These are phyloP conservation scores for Aegilops longissima DNA, from an alignment of 176 grass and related monocot species.

Conservation along the genomic window DNA sequence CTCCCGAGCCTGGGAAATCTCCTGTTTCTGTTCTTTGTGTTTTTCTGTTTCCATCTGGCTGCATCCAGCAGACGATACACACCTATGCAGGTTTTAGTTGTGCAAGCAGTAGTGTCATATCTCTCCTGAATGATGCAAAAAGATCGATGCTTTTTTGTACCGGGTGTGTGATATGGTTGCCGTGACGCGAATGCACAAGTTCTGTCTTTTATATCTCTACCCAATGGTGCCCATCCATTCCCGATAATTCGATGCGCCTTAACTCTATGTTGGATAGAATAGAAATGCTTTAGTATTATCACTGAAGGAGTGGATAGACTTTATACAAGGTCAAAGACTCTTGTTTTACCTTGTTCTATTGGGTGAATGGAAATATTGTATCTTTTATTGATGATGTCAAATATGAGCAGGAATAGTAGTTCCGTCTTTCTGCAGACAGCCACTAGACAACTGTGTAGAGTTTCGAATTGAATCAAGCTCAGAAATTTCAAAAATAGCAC, in stretches of 20 bases:
- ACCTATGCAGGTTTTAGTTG: neutral
- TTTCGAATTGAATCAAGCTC: neutral
- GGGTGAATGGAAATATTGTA: neutral
- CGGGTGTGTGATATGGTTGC: neutral
- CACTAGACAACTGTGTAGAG: neutral
- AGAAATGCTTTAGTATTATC: neutral
- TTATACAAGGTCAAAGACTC: neutral
- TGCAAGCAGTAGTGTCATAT: neutral
- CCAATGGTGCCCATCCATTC: neutral
- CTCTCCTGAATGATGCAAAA: neutral
- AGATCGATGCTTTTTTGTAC: neutral
- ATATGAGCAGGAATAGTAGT: neutral
- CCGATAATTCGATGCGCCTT: neutral
- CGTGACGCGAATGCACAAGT: neutral
- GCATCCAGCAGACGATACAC: neutral
- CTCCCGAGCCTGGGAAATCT: neutral
- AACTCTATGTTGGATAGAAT: too few relatives aligned
- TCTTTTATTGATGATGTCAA: neutral
- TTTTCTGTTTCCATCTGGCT: conserved; percentile 5
- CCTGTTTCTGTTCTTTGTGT: neutral
- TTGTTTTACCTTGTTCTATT: neutral
- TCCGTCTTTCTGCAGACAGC: neutral
- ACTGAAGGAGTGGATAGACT: neutral
- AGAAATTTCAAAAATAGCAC: neutral
- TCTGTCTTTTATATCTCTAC: neutral